Percentiles rank a stretch among this genome's conserved stretches.
Evolutionary conservation across 2,329 filamentous ascomycete species (phyloP).

Genomic region (Pestalotiopsis sp.): DNA sequence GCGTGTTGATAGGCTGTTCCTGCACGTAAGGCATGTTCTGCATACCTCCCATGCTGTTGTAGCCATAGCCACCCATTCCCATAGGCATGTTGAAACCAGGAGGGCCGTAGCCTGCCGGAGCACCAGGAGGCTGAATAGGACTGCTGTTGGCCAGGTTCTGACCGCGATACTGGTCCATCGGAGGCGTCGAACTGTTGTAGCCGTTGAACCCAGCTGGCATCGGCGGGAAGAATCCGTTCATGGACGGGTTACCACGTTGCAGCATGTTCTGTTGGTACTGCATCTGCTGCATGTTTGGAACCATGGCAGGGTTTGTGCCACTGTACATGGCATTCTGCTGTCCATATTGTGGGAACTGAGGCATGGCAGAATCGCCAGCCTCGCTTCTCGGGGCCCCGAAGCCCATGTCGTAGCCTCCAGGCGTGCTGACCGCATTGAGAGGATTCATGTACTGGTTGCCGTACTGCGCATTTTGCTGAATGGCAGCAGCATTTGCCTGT

Average conservation of each 20-base stretch:
- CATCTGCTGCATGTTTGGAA: conserved; percentile 52
- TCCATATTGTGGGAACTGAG: conserved; percentile 51
- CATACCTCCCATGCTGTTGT: conserved; percentile 43
- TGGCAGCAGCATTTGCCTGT: conserved; percentile 28
- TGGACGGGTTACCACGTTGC: conserved; percentile 50
- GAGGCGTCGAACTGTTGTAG: conserved; percentile 48
- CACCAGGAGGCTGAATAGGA: conserved; percentile 46
- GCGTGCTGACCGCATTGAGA: conserved; percentile 40
- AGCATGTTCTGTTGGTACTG: conserved; percentile 62
- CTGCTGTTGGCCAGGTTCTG: conserved; percentile 51
- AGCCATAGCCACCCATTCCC: conserved; percentile 35
- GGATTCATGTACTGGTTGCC: conserved; percentile 55
- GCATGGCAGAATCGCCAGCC: conserved; percentile 48
- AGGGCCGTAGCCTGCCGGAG: conserved; percentile 31
- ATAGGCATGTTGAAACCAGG: conserved; percentile 32
- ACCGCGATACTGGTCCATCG: conserved; percentile 57
- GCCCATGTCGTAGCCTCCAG: conserved; percentile 49
- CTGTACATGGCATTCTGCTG: conserved; percentile 55
- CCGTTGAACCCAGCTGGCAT: conserved; percentile 57
- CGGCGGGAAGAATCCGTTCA: conserved; percentile 57
- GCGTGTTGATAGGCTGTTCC: conserved; percentile 55
- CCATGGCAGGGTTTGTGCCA: conserved; percentile 43
- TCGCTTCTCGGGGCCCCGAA: conserved; percentile 55
- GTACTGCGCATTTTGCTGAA: conserved; percentile 38
- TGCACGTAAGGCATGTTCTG: conserved; percentile 54